Percentiles rank a stretch among this genome's conserved stretches.
These are phyloP conservation scores for Pseudognaphalium luteoalbum DNA, from an alignment of 129 eudicot species.

Conservation along the genomic window DNA sequence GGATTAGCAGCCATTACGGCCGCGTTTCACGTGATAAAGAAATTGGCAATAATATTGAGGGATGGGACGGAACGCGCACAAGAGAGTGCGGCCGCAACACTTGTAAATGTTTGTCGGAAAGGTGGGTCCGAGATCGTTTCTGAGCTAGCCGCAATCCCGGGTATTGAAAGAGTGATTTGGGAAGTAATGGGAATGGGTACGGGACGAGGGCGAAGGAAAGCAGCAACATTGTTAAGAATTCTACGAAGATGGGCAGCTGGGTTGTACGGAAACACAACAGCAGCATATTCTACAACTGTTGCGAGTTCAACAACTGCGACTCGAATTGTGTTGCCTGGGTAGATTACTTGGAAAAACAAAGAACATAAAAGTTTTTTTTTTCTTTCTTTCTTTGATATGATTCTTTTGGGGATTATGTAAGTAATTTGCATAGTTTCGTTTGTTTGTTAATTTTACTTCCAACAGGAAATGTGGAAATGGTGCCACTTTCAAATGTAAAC, in stretches of 20 bases:
- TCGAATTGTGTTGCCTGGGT: conserved; percentile 53
- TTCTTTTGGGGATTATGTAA: conserved; percentile 33
- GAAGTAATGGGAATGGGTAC: conserved; percentile 86
- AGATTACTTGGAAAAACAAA: conserved; percentile 12
- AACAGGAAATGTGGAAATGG: conserved; percentile 15
- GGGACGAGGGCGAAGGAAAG: conserved; percentile 74
- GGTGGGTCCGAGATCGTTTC: conserved; percentile 82
- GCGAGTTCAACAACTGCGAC: conserved; percentile 38
- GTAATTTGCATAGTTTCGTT: conserved; percentile 39
- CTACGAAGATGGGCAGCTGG: conserved; percentile 94
- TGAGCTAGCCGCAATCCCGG: conserved; percentile 60
- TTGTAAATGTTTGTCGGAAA: conserved; percentile 72
- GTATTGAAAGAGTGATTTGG: conserved; percentile 85
- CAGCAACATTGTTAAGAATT: conserved; percentile 75
- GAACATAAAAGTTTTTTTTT: background rate
- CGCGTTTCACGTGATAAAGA: conserved; percentile 42
- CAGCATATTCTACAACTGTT: conserved; percentile 35
- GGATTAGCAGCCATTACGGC: conserved; percentile 72
- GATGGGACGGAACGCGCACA: conserved; percentile 75
- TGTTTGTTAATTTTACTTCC: conserved; percentile 21
- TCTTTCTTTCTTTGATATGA: conserved; percentile 24
- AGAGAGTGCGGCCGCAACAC: conserved; percentile 83
- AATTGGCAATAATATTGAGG: conserved; percentile 50
- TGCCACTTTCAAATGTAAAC: conserved; percentile 31
- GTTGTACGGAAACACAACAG: conserved; percentile 41